A percentile compares a stretch with the other conserved stretches of the same genome.
Conservation (phyloP, 2,329 filamentous ascomycete species). For the Exophiala sideris region DNA sequence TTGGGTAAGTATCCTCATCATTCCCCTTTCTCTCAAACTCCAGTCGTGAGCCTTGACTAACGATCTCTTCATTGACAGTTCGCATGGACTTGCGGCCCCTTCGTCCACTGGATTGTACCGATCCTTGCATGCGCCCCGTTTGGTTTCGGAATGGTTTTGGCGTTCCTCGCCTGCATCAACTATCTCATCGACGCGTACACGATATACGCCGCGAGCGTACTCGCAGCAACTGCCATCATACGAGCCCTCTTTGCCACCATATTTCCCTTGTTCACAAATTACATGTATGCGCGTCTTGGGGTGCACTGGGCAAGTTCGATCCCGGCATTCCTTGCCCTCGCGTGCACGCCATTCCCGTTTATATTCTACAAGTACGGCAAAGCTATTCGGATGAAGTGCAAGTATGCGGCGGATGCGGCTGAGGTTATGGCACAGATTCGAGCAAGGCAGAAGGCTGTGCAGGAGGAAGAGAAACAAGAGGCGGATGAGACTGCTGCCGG, state of each 20-base stretch:
- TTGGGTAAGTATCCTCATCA: neutral
- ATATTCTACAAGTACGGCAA: slow-evolving; percentile 44
- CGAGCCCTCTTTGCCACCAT: slow-evolving; percentile 46
- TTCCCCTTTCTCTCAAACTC: neutral
- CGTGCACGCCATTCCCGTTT: slow-evolving; percentile 44
- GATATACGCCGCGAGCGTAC: slow-evolving; percentile 42
- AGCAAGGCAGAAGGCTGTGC: slow-evolving; percentile 7
- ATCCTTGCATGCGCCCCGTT: slow-evolving; percentile 39
- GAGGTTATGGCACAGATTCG: slow-evolving; percentile 30
- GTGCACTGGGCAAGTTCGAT: slow-evolving; percentile 49
- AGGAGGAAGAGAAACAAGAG: slow-evolving; percentile 3
- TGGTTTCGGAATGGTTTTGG: slow-evolving; percentile 42
- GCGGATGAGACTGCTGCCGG: neutral
- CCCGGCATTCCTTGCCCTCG: slow-evolving; percentile 46
- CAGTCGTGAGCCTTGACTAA: neutral
- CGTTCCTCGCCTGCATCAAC: slow-evolving; percentile 41
- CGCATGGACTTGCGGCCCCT: slow-evolving; percentile 55
- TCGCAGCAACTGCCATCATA: slow-evolving; percentile 46
- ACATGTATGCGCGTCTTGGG: slow-evolving; percentile 45
- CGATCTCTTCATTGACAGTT: slow-evolving; percentile 42
- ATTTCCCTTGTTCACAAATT: slow-evolving; percentile 48
- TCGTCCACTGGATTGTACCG: slow-evolving; percentile 39
- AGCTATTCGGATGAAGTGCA: slow-evolving; percentile 40
- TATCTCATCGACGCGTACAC: slow-evolving; percentile 45
- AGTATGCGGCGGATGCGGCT: slow-evolving; percentile 38